Conservation (phyloP, 345 rosid genomes). For the Gossypium bickii region DNA sequence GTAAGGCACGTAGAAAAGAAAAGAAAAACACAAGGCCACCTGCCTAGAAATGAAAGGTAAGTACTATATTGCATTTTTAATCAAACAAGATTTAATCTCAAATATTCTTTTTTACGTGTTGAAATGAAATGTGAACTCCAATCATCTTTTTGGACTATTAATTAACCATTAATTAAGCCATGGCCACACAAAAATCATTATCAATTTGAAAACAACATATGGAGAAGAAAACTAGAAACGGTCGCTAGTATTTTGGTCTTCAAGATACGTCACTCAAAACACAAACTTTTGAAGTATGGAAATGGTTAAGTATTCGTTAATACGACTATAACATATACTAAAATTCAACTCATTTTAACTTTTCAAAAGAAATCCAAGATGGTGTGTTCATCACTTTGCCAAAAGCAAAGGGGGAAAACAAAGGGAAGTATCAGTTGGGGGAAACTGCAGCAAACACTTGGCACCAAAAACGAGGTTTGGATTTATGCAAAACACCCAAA, state of each 20-base stretch:
- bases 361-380: no score
- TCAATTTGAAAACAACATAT: background rate
- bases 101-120: background rate
- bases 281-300: conserved; percentile 9
- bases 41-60: background rate
- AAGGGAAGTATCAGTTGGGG: conserved; percentile 24
- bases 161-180: background rate
- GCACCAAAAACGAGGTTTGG: conserved; percentile 30
- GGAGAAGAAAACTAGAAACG: background rate
- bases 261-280: background rate
- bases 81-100: background rate
- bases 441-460: conserved; percentile 21
- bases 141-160: background rate
- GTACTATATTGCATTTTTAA: background rate
- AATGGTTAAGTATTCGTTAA: no score
- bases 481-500: conserved; percentile 16
- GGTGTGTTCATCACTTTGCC: conserved; percentile 16
- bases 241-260: background rate
- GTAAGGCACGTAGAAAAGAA: background rate
- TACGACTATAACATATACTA: no score
- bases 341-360: no score
- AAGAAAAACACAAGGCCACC: background rate
- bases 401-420: conserved; percentile 11
- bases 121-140: background rate
- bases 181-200: background rate